Base-by-base conservation (phyloP, 2,329 filamentous ascomycete species). In the Malbranchea cinnamomea region DNA sequence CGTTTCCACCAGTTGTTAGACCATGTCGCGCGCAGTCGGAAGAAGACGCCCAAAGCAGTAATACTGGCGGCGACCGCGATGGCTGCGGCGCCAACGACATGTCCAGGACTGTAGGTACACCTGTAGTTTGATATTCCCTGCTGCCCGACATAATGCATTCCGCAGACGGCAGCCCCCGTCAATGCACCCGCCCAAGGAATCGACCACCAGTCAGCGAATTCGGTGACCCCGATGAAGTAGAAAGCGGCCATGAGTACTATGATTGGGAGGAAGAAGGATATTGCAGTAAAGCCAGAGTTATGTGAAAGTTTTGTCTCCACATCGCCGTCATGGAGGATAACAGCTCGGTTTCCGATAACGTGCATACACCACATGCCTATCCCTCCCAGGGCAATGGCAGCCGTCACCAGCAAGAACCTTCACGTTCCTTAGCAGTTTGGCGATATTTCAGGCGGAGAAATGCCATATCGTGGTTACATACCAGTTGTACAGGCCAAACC, bases 121-220 rank as follows among this genome's bases (percentile, higher is more conserved):
- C 49, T 54, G 46, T 89, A 92, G 49, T 91, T 87, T 16, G 65
- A 64, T 37, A 87, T 83, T 19, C 81, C 82, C 18, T 78, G 69
- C 47, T 91, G 84, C n/a, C 81, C 81, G 11, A 87, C 61, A 45
- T 89, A 91, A 50, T 91, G 80, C 82, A 91, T 89, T 18, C 77
- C 78, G 36, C 78, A 82, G 28, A 89, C 75, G 13, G 80, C 75
- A 4, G 73, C 62, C 9, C 83, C 83, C 2, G 78, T 77, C 24
- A 85, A 62, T 1, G 71, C 46, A 5, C 82, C 81, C 6, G 78
- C 76, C 4, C 70, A 46, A 5, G 65, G 46, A 7, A 79, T 64
- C 25, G 74, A 67, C 52, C 65, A 54, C 53, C 68, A 68, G 11
- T 64, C 66, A 9, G 76, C 62, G 16, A 50, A 58, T 37, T 69